phyloP scores from a whole-genome alignment of 78 protist genomes.

The Trichosphaerium sp. region DNA sequence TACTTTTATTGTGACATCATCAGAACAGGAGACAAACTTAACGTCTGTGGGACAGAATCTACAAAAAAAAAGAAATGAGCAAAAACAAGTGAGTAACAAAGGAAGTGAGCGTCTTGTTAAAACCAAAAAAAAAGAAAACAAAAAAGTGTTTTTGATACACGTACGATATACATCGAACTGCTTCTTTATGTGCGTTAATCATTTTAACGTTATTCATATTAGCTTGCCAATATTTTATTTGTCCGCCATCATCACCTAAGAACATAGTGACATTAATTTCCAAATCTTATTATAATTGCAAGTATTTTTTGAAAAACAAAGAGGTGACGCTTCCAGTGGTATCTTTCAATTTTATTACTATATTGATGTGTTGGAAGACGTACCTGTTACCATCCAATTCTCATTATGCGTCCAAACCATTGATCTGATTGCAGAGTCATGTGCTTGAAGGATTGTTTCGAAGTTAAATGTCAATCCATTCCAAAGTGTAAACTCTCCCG shows the following conservation, averaged over 20 bases:
- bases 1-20: constrained; percentile 62
- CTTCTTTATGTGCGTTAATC: constrained; percentile 59
- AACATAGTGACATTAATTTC: too few relatives aligned
- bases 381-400: constrained; percentile 70
- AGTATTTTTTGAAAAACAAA: too few relatives aligned
- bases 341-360: background rate
- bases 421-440: constrained; percentile 72
- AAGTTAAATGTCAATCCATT: constrained; percentile 83
- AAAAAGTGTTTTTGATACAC: background rate
- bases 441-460: constrained; percentile 79
- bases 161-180: constrained; percentile 13
- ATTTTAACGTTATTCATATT: constrained; percentile 81
- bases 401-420: constrained; percentile 77
- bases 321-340: too few relatives aligned
- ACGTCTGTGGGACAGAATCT: constrained; percentile 64
- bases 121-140: background rate
- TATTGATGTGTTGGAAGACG: background rate
- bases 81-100: too few relatives aligned
- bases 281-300: too few relatives aligned
- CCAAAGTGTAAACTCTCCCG: constrained; percentile 89
- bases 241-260: constrained; percentile 75
- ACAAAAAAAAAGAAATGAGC: background rate
- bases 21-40: constrained; percentile 78
- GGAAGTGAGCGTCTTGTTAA: too few relatives aligned
- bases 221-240: constrained; percentile 84